A percentile compares a stretch with the other conserved stretches of the same genome.
phyloP scores from a whole-genome alignment of 1,284 basidiomycete species.

The Fomitopsis betulina region DNA sequence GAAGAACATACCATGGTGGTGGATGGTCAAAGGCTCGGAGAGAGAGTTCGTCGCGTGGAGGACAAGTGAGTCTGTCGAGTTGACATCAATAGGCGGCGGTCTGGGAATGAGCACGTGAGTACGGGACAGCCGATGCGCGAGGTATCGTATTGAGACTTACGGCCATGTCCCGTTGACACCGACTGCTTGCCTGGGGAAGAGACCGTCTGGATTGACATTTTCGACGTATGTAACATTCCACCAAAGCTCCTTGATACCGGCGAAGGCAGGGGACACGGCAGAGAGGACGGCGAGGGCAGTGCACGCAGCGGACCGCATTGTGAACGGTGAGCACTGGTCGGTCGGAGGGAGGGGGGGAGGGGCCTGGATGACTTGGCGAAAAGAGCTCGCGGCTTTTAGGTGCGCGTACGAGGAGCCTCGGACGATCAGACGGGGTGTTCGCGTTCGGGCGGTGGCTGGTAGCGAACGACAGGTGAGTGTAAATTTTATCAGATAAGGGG shows the following conservation, averaged over 20 bases:
- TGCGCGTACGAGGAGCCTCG: background rate
- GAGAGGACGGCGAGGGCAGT: constrained; percentile 23
- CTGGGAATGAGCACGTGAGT: constrained; percentile 31
- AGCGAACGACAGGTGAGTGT: constrained; percentile 4
- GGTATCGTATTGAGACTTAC: constrained; percentile 45
- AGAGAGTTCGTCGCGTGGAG: constrained; percentile 78
- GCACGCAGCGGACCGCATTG: constrained; percentile 20
- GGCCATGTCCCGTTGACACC: constrained; percentile 93
- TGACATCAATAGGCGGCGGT: constrained; percentile 76
- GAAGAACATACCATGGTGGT: constrained; percentile 94
- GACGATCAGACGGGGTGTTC: background rate
- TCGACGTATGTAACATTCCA: constrained; percentile 80
- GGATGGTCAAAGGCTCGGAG: constrained; percentile 58
- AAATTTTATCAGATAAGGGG: constrained; percentile 28
- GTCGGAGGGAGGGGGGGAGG: background rate
- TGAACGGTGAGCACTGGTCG: background rate
- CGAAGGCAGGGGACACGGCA: constrained; percentile 36
- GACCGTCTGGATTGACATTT: constrained; percentile 72
- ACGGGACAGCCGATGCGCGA: background rate
- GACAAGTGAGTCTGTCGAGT: constrained; percentile 65
- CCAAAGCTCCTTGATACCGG: constrained; percentile 65
- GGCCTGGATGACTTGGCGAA: background rate
- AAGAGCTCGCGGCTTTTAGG: constrained; percentile 1
- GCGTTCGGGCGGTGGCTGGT: background rate
- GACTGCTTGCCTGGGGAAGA: constrained; percentile 69